Conservation (phyloP, 306 rosid genomes). For the Heteromeles arbutifolia region DNA sequence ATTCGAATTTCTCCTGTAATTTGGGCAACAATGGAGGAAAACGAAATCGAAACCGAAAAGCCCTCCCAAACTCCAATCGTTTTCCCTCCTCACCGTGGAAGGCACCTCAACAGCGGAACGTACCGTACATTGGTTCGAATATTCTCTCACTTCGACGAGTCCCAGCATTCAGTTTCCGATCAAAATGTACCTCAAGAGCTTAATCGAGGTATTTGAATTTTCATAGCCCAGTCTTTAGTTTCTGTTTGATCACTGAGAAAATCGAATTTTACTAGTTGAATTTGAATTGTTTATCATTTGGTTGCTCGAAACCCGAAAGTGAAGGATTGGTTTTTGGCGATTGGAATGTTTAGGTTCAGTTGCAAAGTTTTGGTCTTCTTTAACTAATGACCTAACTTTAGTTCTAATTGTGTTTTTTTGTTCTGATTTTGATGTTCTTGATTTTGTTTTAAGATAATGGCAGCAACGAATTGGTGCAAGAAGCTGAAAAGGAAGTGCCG, state of each 20-base stretch:
- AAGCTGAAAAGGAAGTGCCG: not conserved
- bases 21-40: not conserved
- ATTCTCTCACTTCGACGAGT: not conserved
- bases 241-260: not conserved
- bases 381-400: not conserved
- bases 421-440: not conserved
- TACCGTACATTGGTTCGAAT: not conserved
- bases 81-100: not conserved
- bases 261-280: not conserved
- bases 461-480: not conserved
- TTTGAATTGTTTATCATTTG: not conserved
- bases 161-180: not conserved
- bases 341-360: not conserved
- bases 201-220: not conserved
- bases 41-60: not conserved
- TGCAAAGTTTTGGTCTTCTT: not conserved
- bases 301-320: not conserved
- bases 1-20: not conserved
- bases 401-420: not conserved
- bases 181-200: not conserved
- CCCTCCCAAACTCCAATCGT: not conserved
- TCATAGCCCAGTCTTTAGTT: not conserved
- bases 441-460: conserved; percentile 7
- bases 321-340: not conserved
- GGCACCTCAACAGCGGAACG: not conserved